These are phyloP conservation scores for Kluyveromyces dobzhanskii DNA, from an alignment of 805 yeast genomes.

Conservation along the genomic window DNA sequence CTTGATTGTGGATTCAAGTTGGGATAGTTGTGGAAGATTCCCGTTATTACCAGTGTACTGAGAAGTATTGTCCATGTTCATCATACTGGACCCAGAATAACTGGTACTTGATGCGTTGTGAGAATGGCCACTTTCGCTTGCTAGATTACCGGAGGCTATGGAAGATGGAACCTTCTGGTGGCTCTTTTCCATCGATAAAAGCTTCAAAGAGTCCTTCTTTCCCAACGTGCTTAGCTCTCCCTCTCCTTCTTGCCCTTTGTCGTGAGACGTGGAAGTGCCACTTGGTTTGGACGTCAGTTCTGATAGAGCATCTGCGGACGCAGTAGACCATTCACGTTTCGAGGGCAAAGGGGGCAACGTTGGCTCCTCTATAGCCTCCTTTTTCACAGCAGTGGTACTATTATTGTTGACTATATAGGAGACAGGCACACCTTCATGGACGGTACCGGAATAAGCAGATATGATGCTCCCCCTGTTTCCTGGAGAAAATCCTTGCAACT, in stretches of 20 bases:
- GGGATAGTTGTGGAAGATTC: not conserved
- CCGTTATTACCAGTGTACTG: not conserved
- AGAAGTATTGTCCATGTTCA: not conserved
- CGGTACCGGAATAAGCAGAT: slow-evolving; percentile 26
- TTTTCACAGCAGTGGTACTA: not conserved
- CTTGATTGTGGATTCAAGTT: not conserved
- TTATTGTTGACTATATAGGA: slow-evolving; percentile 18
- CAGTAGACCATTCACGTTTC: not conserved
- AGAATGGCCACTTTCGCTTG: slow-evolving; percentile 14
- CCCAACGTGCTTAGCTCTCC: no score
- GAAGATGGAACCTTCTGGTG: slow-evolving; percentile 13
- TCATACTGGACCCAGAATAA: slow-evolving; percentile 5
- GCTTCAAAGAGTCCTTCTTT: slow-evolving; percentile 10
- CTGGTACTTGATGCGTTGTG: slow-evolving; percentile 6
- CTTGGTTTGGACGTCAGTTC: not conserved
- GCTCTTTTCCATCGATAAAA: slow-evolving; percentile 9
- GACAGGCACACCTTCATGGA: slow-evolving; percentile 27
- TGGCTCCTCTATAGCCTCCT: slow-evolving; percentile 2
- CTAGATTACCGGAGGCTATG: slow-evolving; percentile 15
- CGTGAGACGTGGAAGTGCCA: not conserved
- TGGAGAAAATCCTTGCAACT: slow-evolving; percentile 1
- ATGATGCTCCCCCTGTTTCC: slow-evolving; percentile 19
- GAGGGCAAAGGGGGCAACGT: slow-evolving; percentile 1
- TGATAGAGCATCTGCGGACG: not conserved
- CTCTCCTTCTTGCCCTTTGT: not conserved